Evolutionary conservation across 441 rosid genomes (phyloP).

Genomic region (Eruca vesicaria): DNA sequence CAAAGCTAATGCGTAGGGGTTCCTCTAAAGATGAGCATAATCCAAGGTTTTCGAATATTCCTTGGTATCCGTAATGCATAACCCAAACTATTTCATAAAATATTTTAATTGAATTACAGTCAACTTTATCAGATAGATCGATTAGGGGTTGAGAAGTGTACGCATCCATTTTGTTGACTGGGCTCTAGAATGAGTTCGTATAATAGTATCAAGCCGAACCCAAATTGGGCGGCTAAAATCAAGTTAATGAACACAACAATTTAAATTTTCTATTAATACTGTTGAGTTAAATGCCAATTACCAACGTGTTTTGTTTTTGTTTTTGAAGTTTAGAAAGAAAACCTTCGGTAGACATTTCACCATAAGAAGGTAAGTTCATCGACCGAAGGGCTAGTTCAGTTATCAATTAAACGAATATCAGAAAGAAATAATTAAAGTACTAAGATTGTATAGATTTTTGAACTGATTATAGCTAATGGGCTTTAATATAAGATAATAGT

Average conservation of each 20-base stretch:
- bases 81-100: neutral
- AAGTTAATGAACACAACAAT: conserved; percentile 21
- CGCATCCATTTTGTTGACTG: neutral
- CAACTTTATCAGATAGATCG: neutral
- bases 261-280: neutral
- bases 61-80: neutral
- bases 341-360: conserved; percentile 2
- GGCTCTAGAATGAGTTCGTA: neutral
- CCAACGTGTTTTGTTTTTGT: neutral
- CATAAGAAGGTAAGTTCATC: neutral
- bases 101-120: neutral
- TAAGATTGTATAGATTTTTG: neutral
- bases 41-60: conserved; percentile 11
- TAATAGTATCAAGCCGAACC: neutral
- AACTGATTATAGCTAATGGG: neutral
- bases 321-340: neutral
- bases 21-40: conserved; percentile 15
- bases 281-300: neutral
- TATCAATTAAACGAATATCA: neutral
- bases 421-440: neutral
- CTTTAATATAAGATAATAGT: neutral
- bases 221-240: conserved; percentile 9
- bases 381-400: neutral
- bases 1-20: conserved; percentile 8
- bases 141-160: neutral